Base-by-base conservation (phyloP, 345 rosid genomes). In the Ricinus communis region DNA sequence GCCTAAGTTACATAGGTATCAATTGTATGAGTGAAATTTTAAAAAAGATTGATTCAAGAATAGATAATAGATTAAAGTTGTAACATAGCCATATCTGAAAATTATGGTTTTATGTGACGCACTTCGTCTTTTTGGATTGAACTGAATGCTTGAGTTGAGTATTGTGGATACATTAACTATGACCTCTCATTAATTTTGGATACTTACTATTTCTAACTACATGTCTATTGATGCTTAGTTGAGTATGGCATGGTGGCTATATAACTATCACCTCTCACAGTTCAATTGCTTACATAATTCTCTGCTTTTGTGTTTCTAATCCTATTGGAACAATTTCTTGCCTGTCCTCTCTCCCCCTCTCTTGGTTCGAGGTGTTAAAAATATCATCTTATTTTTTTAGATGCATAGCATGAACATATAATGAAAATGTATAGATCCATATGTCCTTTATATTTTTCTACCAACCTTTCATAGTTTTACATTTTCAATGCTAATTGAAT, bases 401-500 rank as follows among this genome's bases (percentile, higher is more conserved):
- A 38, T 68, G 54, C 16, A 69, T 69, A 25, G 24, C 15, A 56
- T 56, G 43, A 69, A 43, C 28, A 56, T 43, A 1, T 22, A 65
- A 27, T 30, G 56, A 30, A 36, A 65, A 49, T 65, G 28, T 55
- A 24, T 46, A 25, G 12, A 49, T 40, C 1, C 18, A 21, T 55
- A 27, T 46, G 54, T 47, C 38, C 25, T 27, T 16, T 41, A 53
- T 27, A 5, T 43, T 47, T 47, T 50, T 24, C 52, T 30, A 7
- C 5, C n/a, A n/a, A 53, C 33, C 41, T 73, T 38, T 65, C 15
- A 16, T 9, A 45, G 36, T 31, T 62, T 65, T 50, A 27, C 56
- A 58, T 7, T 67, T 71, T 55, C 5, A 25, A 40, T 50, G 18
- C 64, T 74, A 25, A 50, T 40, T 71, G 21, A 56, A 69, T 58